A percentile compares a stretch with the other conserved stretches of the same genome.
These are phyloP conservation scores for Hyphopichia pseudoburtonii DNA, from an alignment of 1,139 yeast genomes.

Conservation along the genomic window DNA sequence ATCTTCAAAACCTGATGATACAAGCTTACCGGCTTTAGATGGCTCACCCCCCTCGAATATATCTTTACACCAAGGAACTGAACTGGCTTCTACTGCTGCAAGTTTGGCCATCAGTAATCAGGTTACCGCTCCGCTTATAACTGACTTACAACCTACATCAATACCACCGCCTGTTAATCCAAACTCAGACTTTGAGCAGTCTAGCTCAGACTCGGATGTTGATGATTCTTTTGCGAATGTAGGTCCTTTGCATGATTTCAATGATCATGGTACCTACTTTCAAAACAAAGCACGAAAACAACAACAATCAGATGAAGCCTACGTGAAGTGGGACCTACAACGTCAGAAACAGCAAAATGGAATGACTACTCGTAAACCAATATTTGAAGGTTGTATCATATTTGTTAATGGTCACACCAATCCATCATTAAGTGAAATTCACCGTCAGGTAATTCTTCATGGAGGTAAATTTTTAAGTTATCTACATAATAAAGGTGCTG, in stretches of 20 bases:
- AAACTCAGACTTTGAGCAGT: too few species aligned
- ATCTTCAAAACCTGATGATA: too few species aligned
- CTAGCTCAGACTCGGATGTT: constrained; percentile 1
- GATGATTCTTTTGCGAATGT: constrained; percentile 23
- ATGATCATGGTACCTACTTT: constrained; percentile 70
- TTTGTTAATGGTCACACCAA: constrained; percentile 85
- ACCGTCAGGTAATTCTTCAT: constrained; percentile 65
- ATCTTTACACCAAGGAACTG: too few species aligned
- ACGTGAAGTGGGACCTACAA: constrained; percentile 48
- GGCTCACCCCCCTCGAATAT: too few species aligned
- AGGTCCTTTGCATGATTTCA: constrained; percentile 53
- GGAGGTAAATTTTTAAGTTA: constrained; percentile 81
- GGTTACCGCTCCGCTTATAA: too few species aligned
- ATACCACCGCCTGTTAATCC: too few species aligned
- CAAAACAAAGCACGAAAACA: constrained; percentile 67
- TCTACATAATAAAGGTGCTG: constrained; percentile 66
- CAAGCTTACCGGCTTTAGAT: too few species aligned
- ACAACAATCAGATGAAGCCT: constrained; percentile 60
- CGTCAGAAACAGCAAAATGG: constrained; percentile 27
- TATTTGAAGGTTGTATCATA: constrained; percentile 60
- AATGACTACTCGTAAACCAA: constrained; percentile 18
- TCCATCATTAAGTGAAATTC: constrained; percentile 74
- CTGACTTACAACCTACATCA: too few species aligned
- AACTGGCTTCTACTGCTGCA: too few species aligned
- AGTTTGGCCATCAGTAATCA: too few species aligned